These are phyloP conservation scores for Pharus latifolius DNA, from an alignment of 176 grass and related monocot genomes.

Conservation along the genomic window DNA sequence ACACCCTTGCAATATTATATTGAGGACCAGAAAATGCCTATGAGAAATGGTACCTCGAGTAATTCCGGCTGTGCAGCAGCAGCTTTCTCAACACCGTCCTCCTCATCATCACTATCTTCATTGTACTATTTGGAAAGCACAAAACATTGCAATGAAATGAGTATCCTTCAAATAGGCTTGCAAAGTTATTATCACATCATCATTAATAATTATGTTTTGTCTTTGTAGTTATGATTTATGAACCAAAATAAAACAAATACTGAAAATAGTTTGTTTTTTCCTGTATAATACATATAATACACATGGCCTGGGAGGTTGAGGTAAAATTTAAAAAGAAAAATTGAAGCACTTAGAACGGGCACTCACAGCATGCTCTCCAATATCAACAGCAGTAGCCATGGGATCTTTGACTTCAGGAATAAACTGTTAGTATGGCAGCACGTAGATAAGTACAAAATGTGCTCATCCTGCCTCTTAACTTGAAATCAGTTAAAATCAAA, in stretches of 20 bases:
- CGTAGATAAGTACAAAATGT: not conserved
- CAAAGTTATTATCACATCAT: not conserved
- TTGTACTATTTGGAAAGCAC: constrained; percentile 48
- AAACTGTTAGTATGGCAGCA: constrained; percentile 37
- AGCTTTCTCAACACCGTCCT: constrained; percentile 29
- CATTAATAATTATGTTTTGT: not conserved
- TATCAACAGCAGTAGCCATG: constrained; percentile 87
- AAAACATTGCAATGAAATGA: constrained; percentile 10
- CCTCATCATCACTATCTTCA: constrained; percentile 70
- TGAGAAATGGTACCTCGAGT: constrained; percentile 15
- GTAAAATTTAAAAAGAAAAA: not conserved
- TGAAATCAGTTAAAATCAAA: constrained; percentile 3
- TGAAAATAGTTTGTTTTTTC: constrained; percentile 1
- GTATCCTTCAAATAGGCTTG: not conserved
- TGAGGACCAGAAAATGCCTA: not conserved
- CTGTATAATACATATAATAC: not conserved
- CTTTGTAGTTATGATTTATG: constrained; percentile 2
- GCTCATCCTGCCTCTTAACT: not conserved
- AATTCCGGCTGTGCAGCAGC: constrained; percentile 14
- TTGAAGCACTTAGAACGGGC: constrained; percentile 1
- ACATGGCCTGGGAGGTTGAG: not conserved
- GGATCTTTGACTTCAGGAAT: constrained; percentile 67
- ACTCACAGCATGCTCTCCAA: constrained; percentile 82
- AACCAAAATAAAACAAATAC: not conserved
- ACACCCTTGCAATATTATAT: not conserved